Evolutionary conservation across 148 eudicot species (phyloP).

Genomic region (Polygonum aviculare): DNA sequence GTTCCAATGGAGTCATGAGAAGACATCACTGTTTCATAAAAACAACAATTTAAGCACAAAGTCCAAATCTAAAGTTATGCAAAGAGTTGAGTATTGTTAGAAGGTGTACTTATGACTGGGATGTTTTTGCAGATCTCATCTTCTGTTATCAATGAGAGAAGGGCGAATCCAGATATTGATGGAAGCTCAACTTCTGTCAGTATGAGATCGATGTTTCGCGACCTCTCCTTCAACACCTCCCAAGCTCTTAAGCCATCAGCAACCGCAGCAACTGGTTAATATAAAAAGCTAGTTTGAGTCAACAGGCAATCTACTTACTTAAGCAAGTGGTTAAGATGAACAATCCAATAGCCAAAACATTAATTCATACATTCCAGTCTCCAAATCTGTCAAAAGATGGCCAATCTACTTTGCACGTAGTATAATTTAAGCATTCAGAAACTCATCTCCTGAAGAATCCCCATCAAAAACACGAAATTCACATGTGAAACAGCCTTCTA

Average conservation of each 20-base stretch:
- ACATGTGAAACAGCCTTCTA: background rate
- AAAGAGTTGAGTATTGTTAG: background rate
- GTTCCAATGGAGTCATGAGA: constrained; percentile 68
- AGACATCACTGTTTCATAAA: constrained; percentile 87
- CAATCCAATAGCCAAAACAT: background rate
- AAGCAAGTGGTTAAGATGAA: background rate
- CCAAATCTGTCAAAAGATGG: background rate
- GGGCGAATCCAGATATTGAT: constrained; percentile 81
- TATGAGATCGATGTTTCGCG: constrained; percentile 66
- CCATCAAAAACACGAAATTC: background rate
- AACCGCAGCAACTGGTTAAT: constrained; percentile 71
- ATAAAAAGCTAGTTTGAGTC: background rate
- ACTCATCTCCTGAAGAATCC: background rate
- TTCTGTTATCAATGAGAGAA: constrained; percentile 73
- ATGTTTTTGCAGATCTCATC: constrained; percentile 78
- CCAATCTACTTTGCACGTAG: background rate
- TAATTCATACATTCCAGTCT: background rate
- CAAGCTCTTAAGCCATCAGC: constrained; percentile 94
- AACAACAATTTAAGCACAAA: constrained; percentile 13
- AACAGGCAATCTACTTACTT: background rate
- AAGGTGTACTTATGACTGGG: constrained; percentile 78
- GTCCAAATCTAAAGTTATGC: background rate
- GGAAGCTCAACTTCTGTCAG: constrained; percentile 86
- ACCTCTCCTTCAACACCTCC: constrained; percentile 68
- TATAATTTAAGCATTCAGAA: background rate